Conservation (phyloP, 208 protist species). For the Leishmania turanica region DNA sequence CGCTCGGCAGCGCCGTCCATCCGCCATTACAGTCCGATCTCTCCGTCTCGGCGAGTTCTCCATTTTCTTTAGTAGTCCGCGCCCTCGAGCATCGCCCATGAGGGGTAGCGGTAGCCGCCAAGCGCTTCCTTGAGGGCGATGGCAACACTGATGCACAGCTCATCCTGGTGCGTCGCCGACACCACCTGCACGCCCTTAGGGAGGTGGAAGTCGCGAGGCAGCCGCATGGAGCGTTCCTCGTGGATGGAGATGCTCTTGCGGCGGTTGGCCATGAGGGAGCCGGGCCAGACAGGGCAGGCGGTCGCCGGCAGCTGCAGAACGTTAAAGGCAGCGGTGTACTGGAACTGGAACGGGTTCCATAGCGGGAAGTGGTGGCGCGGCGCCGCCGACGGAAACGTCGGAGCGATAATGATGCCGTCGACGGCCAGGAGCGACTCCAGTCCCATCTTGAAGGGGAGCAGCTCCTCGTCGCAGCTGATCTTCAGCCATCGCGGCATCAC, state of each 20-base stretch:
- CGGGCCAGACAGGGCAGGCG: conserved; percentile 70
- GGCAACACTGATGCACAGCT: conserved; percentile 69
- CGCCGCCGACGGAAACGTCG: conserved; percentile 73
- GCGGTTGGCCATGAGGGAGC: conserved; percentile 26
- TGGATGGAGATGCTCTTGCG: conserved; percentile 35
- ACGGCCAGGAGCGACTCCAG: conserved; percentile 67
- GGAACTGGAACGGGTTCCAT: conserved; percentile 79
- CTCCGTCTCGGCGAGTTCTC: not conserved
- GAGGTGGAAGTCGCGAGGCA: conserved; percentile 63
- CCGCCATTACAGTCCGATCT: not conserved
- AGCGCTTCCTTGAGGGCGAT: conserved; percentile 61
- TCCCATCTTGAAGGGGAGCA: conserved; percentile 58
- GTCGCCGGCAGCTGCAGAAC: conserved; percentile 81
- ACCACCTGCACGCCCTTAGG: conserved; percentile 89
- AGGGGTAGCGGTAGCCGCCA: conserved; percentile 83
- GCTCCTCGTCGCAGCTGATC: conserved; percentile 28
- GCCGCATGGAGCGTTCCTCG: conserved; percentile 26
- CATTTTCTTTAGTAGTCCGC: conserved; percentile 22
- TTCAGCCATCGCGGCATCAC: conserved; percentile 50
- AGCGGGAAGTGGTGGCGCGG: conserved; percentile 73
- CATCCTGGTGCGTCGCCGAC: conserved; percentile 60
- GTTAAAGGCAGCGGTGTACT: conserved; percentile 90
- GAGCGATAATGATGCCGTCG: conserved; percentile 73
- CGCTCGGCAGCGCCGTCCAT: not conserved
- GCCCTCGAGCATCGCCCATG: conserved; percentile 72